Evolutionary conservation across 1,139 yeast genomes (phyloP).

Genomic region (Blastobotrys niveus): DNA sequence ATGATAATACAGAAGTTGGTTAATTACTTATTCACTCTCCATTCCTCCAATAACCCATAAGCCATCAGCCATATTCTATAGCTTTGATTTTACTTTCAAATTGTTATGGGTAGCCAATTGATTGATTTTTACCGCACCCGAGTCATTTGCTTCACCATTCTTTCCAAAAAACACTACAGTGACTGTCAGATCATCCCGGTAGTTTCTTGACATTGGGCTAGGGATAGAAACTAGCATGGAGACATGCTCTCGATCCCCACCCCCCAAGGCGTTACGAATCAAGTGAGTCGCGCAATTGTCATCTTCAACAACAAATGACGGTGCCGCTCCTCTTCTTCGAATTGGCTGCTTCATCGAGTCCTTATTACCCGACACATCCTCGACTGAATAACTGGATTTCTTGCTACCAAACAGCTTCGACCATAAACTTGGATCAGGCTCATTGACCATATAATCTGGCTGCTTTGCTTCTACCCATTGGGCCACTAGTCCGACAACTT

Average conservation of each 20-base stretch:
- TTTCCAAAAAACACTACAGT: constrained; percentile 86
- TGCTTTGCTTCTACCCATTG: constrained; percentile 86
- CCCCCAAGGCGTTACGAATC: constrained; percentile 89
- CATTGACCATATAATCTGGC: constrained; percentile 38
- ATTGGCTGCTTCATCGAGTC: constrained; percentile 54
- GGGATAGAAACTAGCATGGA: constrained; percentile 88
- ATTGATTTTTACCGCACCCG: constrained; percentile 31
- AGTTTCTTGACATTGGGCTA: constrained; percentile 84
- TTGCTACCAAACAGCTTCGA: constrained; percentile 20
- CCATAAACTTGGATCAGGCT: constrained; percentile 15
- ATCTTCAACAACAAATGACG: constrained; percentile 58
- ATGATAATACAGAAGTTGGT: neutral
- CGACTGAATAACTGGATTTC: constrained; percentile 23
- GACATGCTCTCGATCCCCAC: constrained; percentile 75
- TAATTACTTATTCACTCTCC: neutral
- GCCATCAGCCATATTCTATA: no score
- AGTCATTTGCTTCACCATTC: constrained; percentile 23
- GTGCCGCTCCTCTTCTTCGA: constrained; percentile 40
- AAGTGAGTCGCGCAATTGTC: constrained; percentile 87
- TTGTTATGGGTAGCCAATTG: constrained; percentile 29
- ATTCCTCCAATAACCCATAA: no score
- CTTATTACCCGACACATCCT: constrained; percentile 39
- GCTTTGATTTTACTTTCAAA: no score
- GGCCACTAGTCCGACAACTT: constrained; percentile 85
- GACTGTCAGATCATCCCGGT: constrained; percentile 92